Evolutionary conservation across 352 stramenopile genomes (phyloP), one percentile per base, ranked within the genome.

Genomic region (Globisporangium canariense): DNA sequence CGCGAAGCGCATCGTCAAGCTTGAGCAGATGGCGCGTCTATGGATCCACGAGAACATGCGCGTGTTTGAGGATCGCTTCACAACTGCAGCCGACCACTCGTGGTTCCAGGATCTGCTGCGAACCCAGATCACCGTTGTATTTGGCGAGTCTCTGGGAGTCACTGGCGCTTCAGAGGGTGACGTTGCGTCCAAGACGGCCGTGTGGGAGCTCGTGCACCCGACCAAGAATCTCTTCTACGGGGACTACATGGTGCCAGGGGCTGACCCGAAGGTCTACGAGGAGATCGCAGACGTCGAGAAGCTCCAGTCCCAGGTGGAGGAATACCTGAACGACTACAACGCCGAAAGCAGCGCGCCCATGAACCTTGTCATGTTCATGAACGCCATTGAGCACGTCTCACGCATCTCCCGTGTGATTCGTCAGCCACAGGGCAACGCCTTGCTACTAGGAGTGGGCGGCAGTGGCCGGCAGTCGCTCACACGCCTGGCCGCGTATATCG

Each of bases 401-500:
- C 81, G 88, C 2, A 93, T 96, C 51, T 75, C 85, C 4, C 77
- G 88, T 7, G 79, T 96, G 11, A 89, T 96, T 55, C 82, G 86
- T 32, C 88, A 96, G 56, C 87, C 87, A 1, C 82, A 91, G 55
- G 90, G 94, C 11, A 98, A 98, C 50, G 90, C 89, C 0, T 69
- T 98, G 20, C 68, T 98, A 20, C 78, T 98, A n/a, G 95, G 95
- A 14, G 93, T 98, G 0, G 96, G 96, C 41, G 94, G 94, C 0
- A 97, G 88, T 53, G 94, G 94, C 3, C 79, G 94, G 0, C 95
- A 98, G 68, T 96, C 81, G 1, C 71, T 98, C 7, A 98, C 93
- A 9, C 75, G 91, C 6, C 64, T 98, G 0, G 92, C 94, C 1
- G 81, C 93, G 4, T 98, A 96, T 68, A 98, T 98, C 78, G 90